Base-by-base conservation (phyloP, 192 early-diverging fungal genomes). In the Piromyces finnis region DNA sequence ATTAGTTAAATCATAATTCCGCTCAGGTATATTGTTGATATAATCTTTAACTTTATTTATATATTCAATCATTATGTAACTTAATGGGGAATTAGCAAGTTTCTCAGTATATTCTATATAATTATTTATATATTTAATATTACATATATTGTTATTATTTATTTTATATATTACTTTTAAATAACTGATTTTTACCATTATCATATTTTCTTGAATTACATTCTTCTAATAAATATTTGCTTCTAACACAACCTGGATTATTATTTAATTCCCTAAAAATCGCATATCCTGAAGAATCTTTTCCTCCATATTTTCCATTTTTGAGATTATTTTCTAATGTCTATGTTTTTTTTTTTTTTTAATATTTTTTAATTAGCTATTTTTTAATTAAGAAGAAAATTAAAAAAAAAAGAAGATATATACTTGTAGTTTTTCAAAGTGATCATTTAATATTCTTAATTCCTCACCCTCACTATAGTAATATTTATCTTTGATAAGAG, bases 211-310 rank as follows among this genome's bases (percentile, higher is more conserved):
- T 68, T 0, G 5, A 9, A 0, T 68, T 9, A 68, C 51, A 68
- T 9, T 2, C 4, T 0, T 7, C 0, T n/a, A n/a, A 2, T n/a
- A n/a, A 7, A 26, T 26, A 1, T n/a, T 17, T 1, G n/a, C 51
- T 11, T 68, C 51, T 68, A 68, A 68, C 51, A 68, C 51, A 68
- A 26, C 51, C 51, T 22, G 22, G 22, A 9, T n/a, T 68, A 68
- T 68, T 26, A 68, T n/a, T 68, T 68, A 68, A 26, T 22, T 17
- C 1, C 4, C n/a, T 26, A 68, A 68, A 68, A 7, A 68, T n/a
- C 9, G 2, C 0, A 68, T 68, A 68, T 9, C 9, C 26, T 5
- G 51, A 26, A 11, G 51, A 26, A 5, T 17, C 0, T 68, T 68
- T 68, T 68, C 51, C 51, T n/a, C 51, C 51, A 68, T n/a, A 68